These are phyloP conservation scores for Takashimella koratensis DNA, from an alignment of 1,284 basidiomycete species.

Conservation along the genomic window DNA sequence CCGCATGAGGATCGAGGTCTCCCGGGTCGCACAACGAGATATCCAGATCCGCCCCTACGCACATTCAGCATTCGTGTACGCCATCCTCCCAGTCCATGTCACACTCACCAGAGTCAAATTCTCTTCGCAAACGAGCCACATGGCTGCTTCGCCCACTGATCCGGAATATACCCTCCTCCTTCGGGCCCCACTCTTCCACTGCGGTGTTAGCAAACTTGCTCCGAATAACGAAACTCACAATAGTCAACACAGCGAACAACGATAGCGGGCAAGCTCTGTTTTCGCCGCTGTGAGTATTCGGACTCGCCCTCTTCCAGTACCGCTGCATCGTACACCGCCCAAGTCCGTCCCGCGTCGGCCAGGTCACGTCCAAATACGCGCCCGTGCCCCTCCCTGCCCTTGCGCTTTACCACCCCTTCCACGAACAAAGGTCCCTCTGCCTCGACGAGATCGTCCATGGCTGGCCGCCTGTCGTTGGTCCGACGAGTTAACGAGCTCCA, in stretches of 20 bases:
- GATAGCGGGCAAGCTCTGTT: conserved; percentile 44
- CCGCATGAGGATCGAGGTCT: conserved; percentile 86
- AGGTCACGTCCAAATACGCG: conserved; percentile 41
- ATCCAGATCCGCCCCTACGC: conserved; percentile 73
- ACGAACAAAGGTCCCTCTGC: conserved; percentile 25
- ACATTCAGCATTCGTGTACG: background rate
- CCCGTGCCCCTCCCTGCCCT: conserved; percentile 14
- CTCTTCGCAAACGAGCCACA: conserved; percentile 64
- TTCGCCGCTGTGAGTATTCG: conserved; percentile 28
- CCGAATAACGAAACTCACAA: conserved; percentile 40
- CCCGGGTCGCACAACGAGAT: conserved; percentile 68
- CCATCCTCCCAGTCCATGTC: no score
- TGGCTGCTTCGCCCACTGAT: conserved; percentile 55
- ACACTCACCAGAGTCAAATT: conserved; percentile 75
- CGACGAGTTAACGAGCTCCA: conserved; percentile 16
- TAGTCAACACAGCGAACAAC: conserved; percentile 46
- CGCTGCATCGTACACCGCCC: conserved; percentile 26
- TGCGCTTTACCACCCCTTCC: conserved; percentile 23
- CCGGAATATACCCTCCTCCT: conserved; percentile 51
- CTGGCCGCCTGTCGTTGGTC: conserved; percentile 6
- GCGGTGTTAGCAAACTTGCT: conserved; percentile 1
- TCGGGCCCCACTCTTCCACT: conserved; percentile 47
- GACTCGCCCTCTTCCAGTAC: conserved; percentile 15
- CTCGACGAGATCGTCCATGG: conserved; percentile 5
- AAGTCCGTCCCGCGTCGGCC: conserved; percentile 30